Evolutionary conservation across 176 grass and related monocot species (phyloP).

Genomic region (Oryza glaberrima): DNA sequence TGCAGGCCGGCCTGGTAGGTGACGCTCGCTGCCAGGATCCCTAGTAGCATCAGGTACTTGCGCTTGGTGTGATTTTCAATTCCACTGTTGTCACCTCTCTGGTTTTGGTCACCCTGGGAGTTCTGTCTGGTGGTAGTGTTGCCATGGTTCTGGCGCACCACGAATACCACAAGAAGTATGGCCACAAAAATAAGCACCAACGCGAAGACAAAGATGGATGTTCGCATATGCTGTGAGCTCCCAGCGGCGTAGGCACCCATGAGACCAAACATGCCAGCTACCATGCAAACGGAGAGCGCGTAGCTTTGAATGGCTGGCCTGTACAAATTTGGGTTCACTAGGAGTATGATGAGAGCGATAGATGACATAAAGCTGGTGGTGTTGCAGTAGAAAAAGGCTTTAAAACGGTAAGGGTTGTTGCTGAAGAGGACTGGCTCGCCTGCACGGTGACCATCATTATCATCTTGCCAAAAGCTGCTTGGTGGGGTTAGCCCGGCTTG

Average conservation of each 20-base stretch:
- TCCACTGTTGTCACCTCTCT: too few species aligned
- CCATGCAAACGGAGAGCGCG: background rate
- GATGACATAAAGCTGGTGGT: slow-evolving; percentile 19
- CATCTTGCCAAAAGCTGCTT: background rate
- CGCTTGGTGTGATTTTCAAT: background rate
- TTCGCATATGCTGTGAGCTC: background rate
- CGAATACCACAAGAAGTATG: background rate
- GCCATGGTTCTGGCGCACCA: background rate
- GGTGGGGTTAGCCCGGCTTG: slow-evolving; percentile 39
- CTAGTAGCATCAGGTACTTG: slow-evolving; percentile 20
- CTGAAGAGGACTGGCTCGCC: slow-evolving; percentile 24
- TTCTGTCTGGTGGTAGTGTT: too few species aligned
- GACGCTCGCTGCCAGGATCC: slow-evolving; percentile 21
- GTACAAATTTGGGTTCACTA: slow-evolving; percentile 19
- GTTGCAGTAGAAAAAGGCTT: slow-evolving; percentile 47
- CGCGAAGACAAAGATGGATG: background rate
- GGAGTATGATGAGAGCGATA: slow-evolving; percentile 25
- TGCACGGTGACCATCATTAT: background rate
- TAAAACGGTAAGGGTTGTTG: slow-evolving; percentile 20
- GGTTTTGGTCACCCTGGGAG: too few species aligned
- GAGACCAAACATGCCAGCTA: background rate
- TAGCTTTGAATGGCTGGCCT: background rate
- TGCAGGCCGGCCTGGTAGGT: slow-evolving; percentile 23
- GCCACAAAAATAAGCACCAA: background rate
- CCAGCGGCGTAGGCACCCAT: slow-evolving; percentile 14